A percentile compares a stretch with the other conserved stretches of the same genome.
Conservation (phyloP, 1,284 basidiomycete genomes). For the Cutaneotrichosporon spelunceum region DNA sequence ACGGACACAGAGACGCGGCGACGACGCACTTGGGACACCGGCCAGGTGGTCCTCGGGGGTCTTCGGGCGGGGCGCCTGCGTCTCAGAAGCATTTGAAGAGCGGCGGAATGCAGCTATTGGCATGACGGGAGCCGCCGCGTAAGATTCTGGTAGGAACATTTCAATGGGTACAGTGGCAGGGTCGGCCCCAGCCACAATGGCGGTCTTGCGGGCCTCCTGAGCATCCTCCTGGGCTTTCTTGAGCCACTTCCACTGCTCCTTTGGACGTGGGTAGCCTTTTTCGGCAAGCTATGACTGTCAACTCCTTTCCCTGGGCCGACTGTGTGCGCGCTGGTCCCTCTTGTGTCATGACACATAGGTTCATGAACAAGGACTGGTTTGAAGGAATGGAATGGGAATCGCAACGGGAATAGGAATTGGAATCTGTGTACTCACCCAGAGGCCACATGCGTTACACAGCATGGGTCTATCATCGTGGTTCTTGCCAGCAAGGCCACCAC, state of each 20-base stretch:
- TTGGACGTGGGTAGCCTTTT: constrained; percentile 7
- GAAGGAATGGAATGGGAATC: not conserved
- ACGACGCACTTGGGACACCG: not conserved
- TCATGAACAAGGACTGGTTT: too few relatives aligned
- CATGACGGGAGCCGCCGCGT: constrained; percentile 6
- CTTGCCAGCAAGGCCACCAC: not conserved
- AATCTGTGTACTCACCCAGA: constrained; percentile 19
- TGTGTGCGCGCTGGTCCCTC: not conserved
- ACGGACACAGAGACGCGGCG: not conserved
- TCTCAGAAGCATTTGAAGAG: not conserved
- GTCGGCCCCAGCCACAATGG: constrained; percentile 5
- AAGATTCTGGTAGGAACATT: constrained; percentile 1
- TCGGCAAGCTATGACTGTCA: constrained; percentile 6
- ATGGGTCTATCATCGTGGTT: constrained; percentile 3
- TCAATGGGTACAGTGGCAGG: not conserved
- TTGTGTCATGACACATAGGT: not conserved
- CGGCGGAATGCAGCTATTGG: constrained; percentile 4
- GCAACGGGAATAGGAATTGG: not conserved
- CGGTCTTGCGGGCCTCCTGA: not conserved
- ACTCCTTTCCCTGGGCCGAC: not conserved
- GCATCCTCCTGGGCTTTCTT: not conserved
- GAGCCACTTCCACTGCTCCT: constrained; percentile 10
- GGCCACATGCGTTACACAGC: constrained; percentile 25
- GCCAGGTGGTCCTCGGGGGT: not conserved
- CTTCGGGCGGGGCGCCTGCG: not conserved